Percentiles rank a stretch among this genome's conserved stretches.
These are phyloP conservation scores for Viridothelium virens DNA, from an alignment of 495 filamentous ascomycete genomes.

Conservation along the genomic window DNA sequence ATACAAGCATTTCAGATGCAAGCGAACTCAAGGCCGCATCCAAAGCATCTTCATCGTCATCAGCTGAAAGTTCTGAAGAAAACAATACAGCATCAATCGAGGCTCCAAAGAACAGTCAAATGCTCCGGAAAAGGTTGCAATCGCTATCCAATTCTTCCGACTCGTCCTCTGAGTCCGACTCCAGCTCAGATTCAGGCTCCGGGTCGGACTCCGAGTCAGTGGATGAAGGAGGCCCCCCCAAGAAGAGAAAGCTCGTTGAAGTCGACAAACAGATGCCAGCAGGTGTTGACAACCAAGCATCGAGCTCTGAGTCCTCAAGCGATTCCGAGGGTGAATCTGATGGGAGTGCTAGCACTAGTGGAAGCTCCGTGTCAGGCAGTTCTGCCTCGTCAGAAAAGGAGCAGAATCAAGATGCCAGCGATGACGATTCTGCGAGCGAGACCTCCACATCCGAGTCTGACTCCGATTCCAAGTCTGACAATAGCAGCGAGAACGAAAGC, in stretches of 20 bases:
- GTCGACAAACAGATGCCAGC: background rate
- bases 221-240: background rate
- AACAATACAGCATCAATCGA: background rate
- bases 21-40: background rate
- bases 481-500: slow-evolving; percentile 14
- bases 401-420: background rate
- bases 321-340: slow-evolving; percentile 11
- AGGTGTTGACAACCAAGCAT: background rate
- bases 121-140: background rate
- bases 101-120: background rate
- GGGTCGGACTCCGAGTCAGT: background rate
- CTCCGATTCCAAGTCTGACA: slow-evolving; percentile 17
- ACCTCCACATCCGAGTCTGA: slow-evolving; percentile 19
- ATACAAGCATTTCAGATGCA: background rate
- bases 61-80: background rate
- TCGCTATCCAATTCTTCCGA: background rate
- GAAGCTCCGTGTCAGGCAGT: slow-evolving; percentile 15
- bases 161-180: slow-evolving; percentile 5
- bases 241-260: slow-evolving; percentile 2
- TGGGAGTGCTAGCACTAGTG: background rate
- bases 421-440: background rate
- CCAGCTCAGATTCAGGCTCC: background rate
- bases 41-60: background rate
- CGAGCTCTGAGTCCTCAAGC: slow-evolving; percentile 11
- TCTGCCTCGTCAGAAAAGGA: slow-evolving; percentile 10